Conservation (phyloP, 176 grass and related monocot species). For the Triticum aestivum region IWGSC_CS_RefSeq_v2.1 NC_057797.1:163764574-163765073, state of each 20-base stretch:
- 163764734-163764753: slow-evolving; percentile 87
- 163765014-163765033: background rate
- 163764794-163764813: background rate
- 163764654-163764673: slow-evolving; percentile 69
- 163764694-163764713: slow-evolving; percentile 89
- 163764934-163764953: background rate
- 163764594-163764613: slow-evolving; percentile 72
- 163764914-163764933: too few species aligned
- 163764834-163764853: background rate
- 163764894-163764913: background rate
- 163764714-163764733: slow-evolving; percentile 81
- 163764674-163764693: slow-evolving; percentile 79
- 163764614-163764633: slow-evolving; percentile 90
- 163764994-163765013: background rate
- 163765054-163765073: background rate
- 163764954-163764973: background rate
- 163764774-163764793: slow-evolving; percentile 47
- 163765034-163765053: background rate
- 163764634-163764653: slow-evolving; percentile 85
- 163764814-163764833: background rate
- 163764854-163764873: background rate
- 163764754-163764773: slow-evolving; percentile 69
- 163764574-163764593: slow-evolving; percentile 60
- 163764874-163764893: background rate
- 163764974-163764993: background rate